Evolutionary conservation across 495 filamentous ascomycete genomes (phyloP), one percentile per base, ranked within the genome.

Genomic region (Zalerion maritima): DNA sequence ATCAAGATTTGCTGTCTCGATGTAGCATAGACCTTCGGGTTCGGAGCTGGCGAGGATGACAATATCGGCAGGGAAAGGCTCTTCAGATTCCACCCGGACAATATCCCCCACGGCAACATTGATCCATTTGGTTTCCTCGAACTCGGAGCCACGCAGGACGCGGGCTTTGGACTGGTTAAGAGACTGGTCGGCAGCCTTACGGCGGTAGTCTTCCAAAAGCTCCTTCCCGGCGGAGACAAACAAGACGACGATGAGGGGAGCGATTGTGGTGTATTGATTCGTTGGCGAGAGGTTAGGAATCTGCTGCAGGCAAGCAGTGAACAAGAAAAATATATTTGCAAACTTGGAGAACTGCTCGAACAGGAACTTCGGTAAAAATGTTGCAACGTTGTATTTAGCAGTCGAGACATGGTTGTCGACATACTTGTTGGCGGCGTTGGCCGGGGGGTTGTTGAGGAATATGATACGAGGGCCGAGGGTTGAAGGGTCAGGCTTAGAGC

Each of bases 311-410:
- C 73, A 75, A 2, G 91, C 87, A 18, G 91, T 99, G 54, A 99
- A 94, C 46, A 99, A 73, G 76, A 99, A 99, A 64, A 99, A 99
- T 40, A 99, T 50, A 50, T 99, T 99, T 57, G 89, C 91, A 57
- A 92, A 94, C 58, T 94, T 99, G 28, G 84, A 93, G 61, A 99
- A 99, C 54, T 99, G 91, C 47, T 99, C 91, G 55, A 85, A 91
- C 13, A 99, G 62, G 60, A 99, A 99, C 54, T 99, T 99, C 26
- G 89, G 87, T 16, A 94, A 45, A 52, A 96, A 96, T n/a, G 83
- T 94, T 29, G 80, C 64, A 45, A 86, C 43, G 51, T 96, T 99
- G 67, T 99, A 99, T 50, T 99, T 99, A 41, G 91, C 77, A 2
- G 91, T 99, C 5, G 87, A 94, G 25, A 99, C 78, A 49, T 94